Evolutionary conservation across 1,284 basidiomycete species (phyloP).

Genomic region (Rhodofomes roseus): DNA sequence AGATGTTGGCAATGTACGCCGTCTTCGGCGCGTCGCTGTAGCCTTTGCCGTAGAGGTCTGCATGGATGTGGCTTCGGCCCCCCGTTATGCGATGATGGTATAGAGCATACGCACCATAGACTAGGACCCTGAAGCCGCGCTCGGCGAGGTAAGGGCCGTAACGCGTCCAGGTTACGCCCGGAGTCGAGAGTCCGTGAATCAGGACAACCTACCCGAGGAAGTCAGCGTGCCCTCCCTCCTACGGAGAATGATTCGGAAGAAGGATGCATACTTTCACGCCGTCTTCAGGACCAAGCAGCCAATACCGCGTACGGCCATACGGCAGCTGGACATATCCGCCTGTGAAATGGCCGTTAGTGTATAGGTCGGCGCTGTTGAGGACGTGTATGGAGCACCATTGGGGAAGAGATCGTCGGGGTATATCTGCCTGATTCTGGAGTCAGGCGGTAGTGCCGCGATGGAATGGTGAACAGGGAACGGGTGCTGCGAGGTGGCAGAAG

Average conservation of each 20-base stretch:
- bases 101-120: slow-evolving; percentile 51
- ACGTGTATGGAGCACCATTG: slow-evolving; percentile 15
- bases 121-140: slow-evolving; percentile 63
- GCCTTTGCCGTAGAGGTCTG: slow-evolving; percentile 76
- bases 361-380: background rate
- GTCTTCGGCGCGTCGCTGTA: slow-evolving; percentile 73
- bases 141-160: slow-evolving; percentile 59
- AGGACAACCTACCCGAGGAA: slow-evolving; percentile 52
- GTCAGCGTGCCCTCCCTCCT: background rate
- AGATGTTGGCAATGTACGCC: slow-evolving; percentile 54
- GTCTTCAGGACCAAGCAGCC: slow-evolving; percentile 69
- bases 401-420: slow-evolving; percentile 27
- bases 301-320: slow-evolving; percentile 51
- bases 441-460: slow-evolving; percentile 22
- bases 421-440: slow-evolving; percentile 20
- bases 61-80: slow-evolving; percentile 20
- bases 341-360: slow-evolving; percentile 1
- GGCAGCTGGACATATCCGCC: slow-evolving; percentile 25
- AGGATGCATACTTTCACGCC: slow-evolving; percentile 53
- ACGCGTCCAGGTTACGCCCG: slow-evolving; percentile 66
- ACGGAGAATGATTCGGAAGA: background rate
- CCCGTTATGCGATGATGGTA: no score
- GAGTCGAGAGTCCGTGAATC: slow-evolving; percentile 71
- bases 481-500: slow-evolving; percentile 12
- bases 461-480: slow-evolving; percentile 21